A percentile compares a stretch with the other conserved stretches of the same genome.
Evolutionary conservation across 805 yeast species (phyloP).

Genomic region (Spathaspora sp.): DNA sequence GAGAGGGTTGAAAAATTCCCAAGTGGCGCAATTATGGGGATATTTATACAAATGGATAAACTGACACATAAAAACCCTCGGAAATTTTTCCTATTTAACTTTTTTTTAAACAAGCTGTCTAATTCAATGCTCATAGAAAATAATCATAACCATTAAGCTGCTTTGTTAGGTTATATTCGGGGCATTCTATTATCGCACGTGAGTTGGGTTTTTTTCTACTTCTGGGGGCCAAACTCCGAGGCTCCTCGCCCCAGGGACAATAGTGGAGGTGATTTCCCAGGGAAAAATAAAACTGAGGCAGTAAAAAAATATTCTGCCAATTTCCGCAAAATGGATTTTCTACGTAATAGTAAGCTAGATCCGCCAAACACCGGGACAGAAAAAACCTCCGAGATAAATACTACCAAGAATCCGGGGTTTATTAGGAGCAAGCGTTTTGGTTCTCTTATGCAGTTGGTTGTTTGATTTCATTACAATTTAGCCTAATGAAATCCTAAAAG

Average conservation of each 20-base stretch:
- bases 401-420: not conserved
- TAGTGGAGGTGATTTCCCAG: not conserved
- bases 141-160: not conserved
- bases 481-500: not conserved
- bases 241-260: not conserved
- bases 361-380: not conserved
- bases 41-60: not conserved
- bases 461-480: too few species aligned
- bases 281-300: not conserved
- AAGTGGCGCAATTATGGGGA: constrained; percentile 1
- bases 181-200: not conserved
- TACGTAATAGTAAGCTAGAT: not conserved
- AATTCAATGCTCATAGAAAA: not conserved
- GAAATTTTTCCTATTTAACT: not conserved
- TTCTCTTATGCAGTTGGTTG: not conserved
- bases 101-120: not conserved
- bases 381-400: not conserved
- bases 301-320: not conserved
- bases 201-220: not conserved
- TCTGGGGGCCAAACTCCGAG: not conserved
- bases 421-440: not conserved
- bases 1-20: not conserved
- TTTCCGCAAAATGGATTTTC: not conserved
- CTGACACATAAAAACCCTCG: not conserved
- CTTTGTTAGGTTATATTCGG: not conserved